phyloP scores from a whole-genome alignment of 352 stramenopile species.

The Plasmopara halstedii region DNA sequence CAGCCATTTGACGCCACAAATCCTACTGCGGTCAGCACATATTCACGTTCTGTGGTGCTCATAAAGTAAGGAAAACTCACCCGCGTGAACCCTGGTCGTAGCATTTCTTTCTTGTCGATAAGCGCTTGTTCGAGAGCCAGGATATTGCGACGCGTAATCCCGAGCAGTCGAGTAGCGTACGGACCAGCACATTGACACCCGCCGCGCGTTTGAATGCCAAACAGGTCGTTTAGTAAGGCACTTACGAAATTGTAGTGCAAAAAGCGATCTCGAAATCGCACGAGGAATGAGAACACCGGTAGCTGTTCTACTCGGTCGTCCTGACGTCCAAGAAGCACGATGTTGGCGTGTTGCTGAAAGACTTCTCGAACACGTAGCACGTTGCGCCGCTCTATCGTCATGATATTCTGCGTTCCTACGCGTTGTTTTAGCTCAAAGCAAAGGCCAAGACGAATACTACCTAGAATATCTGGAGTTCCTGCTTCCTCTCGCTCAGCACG shows the following conservation, averaged over 20 bases:
- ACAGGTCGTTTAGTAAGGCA: constrained; percentile 96
- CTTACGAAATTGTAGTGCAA: constrained; percentile 99
- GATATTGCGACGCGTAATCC: constrained; percentile 67
- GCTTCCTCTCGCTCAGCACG: constrained; percentile 88
- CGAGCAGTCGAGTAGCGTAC: constrained; percentile 91
- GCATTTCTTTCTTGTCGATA: constrained; percentile 88
- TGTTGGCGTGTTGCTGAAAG: constrained; percentile 38
- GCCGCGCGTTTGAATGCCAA: constrained; percentile 87
- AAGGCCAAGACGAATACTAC: constrained; percentile 89
- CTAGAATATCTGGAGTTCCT: constrained; percentile 94
- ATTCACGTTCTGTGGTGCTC: constrained; percentile 78
- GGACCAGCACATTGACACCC: constrained; percentile 89
- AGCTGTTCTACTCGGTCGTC: constrained; percentile 41
- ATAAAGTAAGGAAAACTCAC: constrained; percentile 91
- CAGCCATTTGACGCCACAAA: constrained; percentile 93
- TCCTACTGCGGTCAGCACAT: constrained; percentile 89
- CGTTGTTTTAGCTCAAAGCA: constrained; percentile 89
- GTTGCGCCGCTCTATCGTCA: constrained; percentile 37
- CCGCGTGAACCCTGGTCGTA: constrained; percentile 93
- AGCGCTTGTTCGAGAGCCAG: constrained; percentile 80
- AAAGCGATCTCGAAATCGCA: constrained; percentile 84
- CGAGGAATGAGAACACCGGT: constrained; percentile 94
- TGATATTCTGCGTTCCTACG: constrained; percentile 48
- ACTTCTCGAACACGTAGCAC: constrained; percentile 34
- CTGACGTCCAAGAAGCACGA: constrained; percentile 86